phyloP scores from a whole-genome alignment of 75 land plant genomes.

The Cupressus sempervirens region DNA sequence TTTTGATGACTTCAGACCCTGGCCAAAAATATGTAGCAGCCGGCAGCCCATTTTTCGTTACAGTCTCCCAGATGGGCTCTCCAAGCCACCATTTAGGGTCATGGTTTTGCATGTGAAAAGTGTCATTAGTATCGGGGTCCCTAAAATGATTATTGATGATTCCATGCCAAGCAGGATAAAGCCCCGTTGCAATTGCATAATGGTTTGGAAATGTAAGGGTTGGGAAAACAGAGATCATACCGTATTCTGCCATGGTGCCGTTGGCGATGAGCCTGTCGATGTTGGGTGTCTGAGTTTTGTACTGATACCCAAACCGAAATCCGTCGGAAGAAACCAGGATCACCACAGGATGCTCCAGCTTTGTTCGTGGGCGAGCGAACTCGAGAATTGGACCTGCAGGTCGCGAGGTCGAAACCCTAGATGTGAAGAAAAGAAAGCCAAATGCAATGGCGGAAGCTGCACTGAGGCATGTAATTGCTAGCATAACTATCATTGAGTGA shows the following conservation, averaged over 20 bases:
- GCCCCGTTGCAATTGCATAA: slow-evolving; percentile 94
- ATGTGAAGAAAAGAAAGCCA: slow-evolving; percentile 26
- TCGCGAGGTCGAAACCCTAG: neutral
- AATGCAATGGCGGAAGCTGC: slow-evolving; percentile 9
- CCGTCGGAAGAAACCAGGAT: slow-evolving; percentile 84
- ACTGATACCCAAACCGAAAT: slow-evolving; percentile 89
- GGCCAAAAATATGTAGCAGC: slow-evolving; percentile 96
- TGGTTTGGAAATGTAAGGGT: slow-evolving; percentile 94
- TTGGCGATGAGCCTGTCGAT: slow-evolving; percentile 46
- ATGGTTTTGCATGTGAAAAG: slow-evolving; percentile 55
- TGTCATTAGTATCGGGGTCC: slow-evolving; percentile 57
- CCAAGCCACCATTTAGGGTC: slow-evolving; percentile 94
- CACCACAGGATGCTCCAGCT: slow-evolving; percentile 60
- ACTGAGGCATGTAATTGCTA: neutral
- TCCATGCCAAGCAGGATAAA: slow-evolving; percentile 90
- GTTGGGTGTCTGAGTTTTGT: slow-evolving; percentile 60
- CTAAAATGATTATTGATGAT: slow-evolving; percentile 72
- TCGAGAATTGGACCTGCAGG: neutral
- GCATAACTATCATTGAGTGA: neutral
- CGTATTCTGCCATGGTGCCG: slow-evolving; percentile 80
- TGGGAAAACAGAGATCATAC: slow-evolving; percentile 92
- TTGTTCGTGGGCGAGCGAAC: slow-evolving; percentile 39
- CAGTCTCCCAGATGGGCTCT: slow-evolving; percentile 93
- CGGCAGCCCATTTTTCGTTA: slow-evolving; percentile 58
- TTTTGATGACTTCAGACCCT: slow-evolving; percentile 77